Evolutionary conservation across 805 yeast species (phyloP).

Genomic region (Candida namnaoensis): DNA sequence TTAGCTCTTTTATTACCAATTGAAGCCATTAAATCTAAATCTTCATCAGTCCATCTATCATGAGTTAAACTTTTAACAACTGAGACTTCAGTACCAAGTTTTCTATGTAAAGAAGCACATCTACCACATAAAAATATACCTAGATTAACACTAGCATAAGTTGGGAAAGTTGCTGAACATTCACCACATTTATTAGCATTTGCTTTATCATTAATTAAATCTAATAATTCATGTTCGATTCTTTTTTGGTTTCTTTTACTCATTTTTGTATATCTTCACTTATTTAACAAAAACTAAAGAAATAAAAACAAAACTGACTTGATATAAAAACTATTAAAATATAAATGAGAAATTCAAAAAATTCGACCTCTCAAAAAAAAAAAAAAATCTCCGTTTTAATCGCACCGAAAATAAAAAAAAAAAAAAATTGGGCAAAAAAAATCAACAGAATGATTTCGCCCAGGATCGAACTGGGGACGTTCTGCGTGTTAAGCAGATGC

Average conservation of each 20-base stretch:
- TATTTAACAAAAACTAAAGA: too few species aligned
- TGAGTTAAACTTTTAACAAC: constrained; percentile 64
- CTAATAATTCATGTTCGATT: constrained; percentile 44
- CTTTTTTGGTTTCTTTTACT: constrained; percentile 33
- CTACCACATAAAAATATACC: constrained; percentile 78
- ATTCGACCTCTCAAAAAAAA: too few species aligned
- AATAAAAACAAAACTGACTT: too few species aligned
- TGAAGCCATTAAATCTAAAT: constrained; percentile 30
- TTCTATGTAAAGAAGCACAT: constrained; percentile 74
- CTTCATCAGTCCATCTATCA: constrained; percentile 58
- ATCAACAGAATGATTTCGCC: constrained; percentile 71
- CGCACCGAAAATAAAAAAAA: too few species aligned
- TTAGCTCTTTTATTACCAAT: constrained; percentile 60
- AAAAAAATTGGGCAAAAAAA: too few species aligned
- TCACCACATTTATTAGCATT: constrained; percentile 76
- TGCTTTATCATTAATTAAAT: constrained; percentile 45
- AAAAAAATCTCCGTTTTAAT: too few species aligned
- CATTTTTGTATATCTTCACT: constrained; percentile 7
- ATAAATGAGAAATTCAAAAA: too few species aligned
- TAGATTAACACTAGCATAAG: constrained; percentile 27
- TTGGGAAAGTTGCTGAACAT: constrained; percentile 62
- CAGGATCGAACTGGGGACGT: constrained; percentile 99
- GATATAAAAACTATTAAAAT: too few species aligned
- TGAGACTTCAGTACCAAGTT: constrained; percentile 53
- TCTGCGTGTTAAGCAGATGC: constrained; percentile 99